Evolutionary conservation across 164 flowering plant genomes (phyloP).

Genomic region (Cinnamomum chago): DNA sequence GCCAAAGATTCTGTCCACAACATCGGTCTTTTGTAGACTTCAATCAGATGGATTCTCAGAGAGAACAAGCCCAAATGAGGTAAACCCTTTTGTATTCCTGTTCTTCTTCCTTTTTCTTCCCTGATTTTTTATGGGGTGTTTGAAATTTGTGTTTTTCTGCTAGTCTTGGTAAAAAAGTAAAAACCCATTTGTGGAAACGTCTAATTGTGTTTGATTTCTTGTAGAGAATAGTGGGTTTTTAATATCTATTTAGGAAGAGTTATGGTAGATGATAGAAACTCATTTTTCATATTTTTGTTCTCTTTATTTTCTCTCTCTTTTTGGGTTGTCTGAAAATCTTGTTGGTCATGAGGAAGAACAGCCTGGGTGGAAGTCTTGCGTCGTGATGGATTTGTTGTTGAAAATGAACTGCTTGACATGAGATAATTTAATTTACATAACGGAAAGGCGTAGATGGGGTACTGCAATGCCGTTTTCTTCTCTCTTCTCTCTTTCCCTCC

Average conservation of each 20-base stretch:
- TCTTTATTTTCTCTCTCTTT: not conserved
- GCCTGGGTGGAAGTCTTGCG: no score
- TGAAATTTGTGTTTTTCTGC: not conserved
- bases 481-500: no score
- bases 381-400: not conserved
- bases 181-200: not conserved
- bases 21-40: conserved; percentile 21
- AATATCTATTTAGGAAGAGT: not conserved
- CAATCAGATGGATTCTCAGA: conserved; percentile 44
- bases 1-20: conserved; percentile 16
- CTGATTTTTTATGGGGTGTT: not conserved
- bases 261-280: not conserved
- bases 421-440: not conserved
- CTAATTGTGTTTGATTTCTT: not conserved
- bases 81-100: conserved; percentile 11
- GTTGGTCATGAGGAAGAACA: conserved; percentile 1
- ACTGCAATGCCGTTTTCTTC: no score
- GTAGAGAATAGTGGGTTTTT: not conserved
- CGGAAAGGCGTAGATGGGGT: not conserved
- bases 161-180: no score
- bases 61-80: conserved; percentile 79
- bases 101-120: not conserved
- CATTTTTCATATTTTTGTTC: not conserved
- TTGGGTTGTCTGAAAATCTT: not conserved
- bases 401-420: not conserved